phyloP scores from a whole-genome alignment of 2,329 filamentous ascomycete genomes.

The Diaporthe humulicola region DNA sequence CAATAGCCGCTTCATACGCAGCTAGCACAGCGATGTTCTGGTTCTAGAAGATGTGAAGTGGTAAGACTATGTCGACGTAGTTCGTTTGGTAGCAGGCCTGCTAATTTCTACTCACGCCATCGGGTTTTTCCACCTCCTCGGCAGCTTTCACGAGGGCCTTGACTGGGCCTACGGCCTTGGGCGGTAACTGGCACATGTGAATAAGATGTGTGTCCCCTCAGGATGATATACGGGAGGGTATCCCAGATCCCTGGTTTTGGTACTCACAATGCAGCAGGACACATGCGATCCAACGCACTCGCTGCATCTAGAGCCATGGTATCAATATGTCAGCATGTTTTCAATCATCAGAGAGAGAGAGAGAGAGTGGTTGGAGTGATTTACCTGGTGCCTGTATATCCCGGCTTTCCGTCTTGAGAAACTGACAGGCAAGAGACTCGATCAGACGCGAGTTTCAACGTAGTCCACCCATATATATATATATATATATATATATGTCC shows the following conservation, averaged over 20 bases:
- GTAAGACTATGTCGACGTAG: not conserved
- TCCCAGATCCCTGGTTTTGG: too few species aligned
- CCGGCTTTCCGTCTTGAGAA: constrained; percentile 1
- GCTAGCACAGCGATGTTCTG: constrained; percentile 27
- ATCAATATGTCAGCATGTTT: not conserved
- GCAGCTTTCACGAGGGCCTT: constrained; percentile 29
- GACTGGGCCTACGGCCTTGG: constrained; percentile 24
- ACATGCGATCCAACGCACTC: constrained; percentile 33
- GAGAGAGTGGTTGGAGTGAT: too few species aligned
- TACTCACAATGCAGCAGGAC: constrained; percentile 29
- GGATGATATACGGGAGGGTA: not conserved
- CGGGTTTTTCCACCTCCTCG: constrained; percentile 17
- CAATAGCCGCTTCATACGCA: constrained; percentile 35
- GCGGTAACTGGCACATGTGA: constrained; percentile 4
- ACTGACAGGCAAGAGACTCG: not conserved
- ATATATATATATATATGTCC: too few species aligned
- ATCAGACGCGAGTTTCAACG: not conserved
- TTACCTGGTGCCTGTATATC: constrained; percentile 31
- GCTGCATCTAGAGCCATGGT: not conserved
- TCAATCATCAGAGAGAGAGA: not conserved
- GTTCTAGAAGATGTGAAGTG: not conserved
- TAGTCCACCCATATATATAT: too few species aligned
- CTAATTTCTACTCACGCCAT: constrained; percentile 29
- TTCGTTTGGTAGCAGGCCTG: not conserved
- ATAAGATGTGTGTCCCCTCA: not conserved